Percentiles rank a stretch among this genome's conserved stretches.
These are phyloP conservation scores for Verticillium longisporum DNA, from an alignment of 2,329 filamentous ascomycete species.

Conservation along the genomic window DNA sequence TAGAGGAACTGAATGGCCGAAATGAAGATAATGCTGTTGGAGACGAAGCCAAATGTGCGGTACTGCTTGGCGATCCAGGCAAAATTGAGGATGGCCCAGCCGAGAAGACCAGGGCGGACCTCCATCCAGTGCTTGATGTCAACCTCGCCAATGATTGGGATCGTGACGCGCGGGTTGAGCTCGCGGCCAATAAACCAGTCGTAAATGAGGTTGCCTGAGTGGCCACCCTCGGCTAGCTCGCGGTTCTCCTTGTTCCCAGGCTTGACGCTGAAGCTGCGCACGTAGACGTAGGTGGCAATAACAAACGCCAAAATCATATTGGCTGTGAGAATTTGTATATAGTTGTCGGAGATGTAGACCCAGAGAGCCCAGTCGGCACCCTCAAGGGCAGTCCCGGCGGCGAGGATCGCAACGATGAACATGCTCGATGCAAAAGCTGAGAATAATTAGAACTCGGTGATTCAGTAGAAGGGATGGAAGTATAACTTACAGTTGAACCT, in stretches of 20 bases:
- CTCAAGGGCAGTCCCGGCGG: constrained; percentile 67
- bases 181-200: constrained; percentile 95
- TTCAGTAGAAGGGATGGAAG: not conserved
- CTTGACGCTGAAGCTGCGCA: constrained; percentile 75
- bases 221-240: constrained; percentile 74
- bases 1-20: constrained; percentile 75
- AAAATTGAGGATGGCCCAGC: constrained; percentile 80
- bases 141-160: constrained; percentile 76
- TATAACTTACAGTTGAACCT: constrained; percentile 63
- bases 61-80: constrained; percentile 86
- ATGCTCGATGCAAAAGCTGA: constrained; percentile 70
- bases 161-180: constrained; percentile 76
- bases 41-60: constrained; percentile 72
- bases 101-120: constrained; percentile 83
- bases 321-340: constrained; percentile 74
- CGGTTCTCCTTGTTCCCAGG: constrained; percentile 65
- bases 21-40: constrained; percentile 78
- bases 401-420: constrained; percentile 62
- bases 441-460: not conserved
- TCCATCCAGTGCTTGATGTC: constrained; percentile 91
- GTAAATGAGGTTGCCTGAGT: constrained; percentile 79
- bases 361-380: constrained; percentile 82
- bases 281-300: constrained; percentile 73
- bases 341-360: constrained; percentile 91
- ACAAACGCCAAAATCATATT: constrained; percentile 71